phyloP scores from a whole-genome alignment of 2,329 filamentous ascomycete species.

The Nothophaeocryptopus gaeumannii region DNA sequence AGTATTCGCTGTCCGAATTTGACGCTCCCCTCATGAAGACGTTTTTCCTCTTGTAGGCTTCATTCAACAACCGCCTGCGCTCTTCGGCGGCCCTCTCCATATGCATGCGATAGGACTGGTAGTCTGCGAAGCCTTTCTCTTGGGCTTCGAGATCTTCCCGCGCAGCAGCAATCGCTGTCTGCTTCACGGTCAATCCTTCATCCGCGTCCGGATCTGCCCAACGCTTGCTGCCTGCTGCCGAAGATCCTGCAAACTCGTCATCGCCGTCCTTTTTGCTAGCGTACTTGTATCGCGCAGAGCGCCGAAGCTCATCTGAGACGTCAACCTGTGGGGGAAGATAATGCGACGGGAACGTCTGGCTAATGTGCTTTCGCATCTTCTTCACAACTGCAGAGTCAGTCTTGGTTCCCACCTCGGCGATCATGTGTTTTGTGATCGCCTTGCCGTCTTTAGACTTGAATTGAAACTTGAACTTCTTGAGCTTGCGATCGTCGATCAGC shows the following conservation, averaged over 20 bases:
- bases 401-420: slow-evolving; percentile 48
- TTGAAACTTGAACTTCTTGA: slow-evolving; percentile 53
- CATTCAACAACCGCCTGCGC: slow-evolving; percentile 1
- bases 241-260: background rate
- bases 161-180: slow-evolving; percentile 12
- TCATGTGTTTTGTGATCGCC: slow-evolving; percentile 50
- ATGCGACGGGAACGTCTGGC: slow-evolving; percentile 42
- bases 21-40: background rate
- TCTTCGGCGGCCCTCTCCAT: slow-evolving; percentile 2
- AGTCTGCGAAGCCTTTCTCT: slow-evolving; percentile 11
- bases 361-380: slow-evolving; percentile 51
- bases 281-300: slow-evolving; percentile 9
- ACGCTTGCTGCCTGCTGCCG: background rate
- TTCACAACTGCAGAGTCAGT: slow-evolving; percentile 47
- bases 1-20: slow-evolving; percentile 2
- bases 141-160: slow-evolving; percentile 10
- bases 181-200: slow-evolving; percentile 8
- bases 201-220: background rate
- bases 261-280: slow-evolving; percentile 7
- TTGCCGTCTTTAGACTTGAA: slow-evolving; percentile 49
- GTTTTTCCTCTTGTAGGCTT: background rate
- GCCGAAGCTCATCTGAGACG: slow-evolving; percentile 33
- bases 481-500: slow-evolving; percentile 49
- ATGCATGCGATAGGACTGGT: slow-evolving; percentile 10
- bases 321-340: slow-evolving; percentile 47